These are phyloP conservation scores for Colletotrichum tofieldiae DNA, from an alignment of 2,329 filamentous ascomycete species.

Conservation along the genomic window DNA sequence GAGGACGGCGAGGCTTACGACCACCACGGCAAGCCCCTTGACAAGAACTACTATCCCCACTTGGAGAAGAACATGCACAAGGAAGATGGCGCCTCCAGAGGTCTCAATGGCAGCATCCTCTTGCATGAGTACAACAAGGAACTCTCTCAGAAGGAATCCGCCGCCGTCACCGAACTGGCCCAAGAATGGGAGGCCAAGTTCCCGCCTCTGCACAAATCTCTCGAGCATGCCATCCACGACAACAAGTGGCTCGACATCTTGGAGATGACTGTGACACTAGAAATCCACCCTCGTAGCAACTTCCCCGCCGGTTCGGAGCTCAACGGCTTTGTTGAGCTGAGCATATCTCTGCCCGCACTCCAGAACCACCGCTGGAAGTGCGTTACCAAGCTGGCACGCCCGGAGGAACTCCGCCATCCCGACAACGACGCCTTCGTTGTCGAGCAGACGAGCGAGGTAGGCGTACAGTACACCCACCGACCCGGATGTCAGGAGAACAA, in stretches of 20 bases:
- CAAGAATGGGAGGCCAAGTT: slow-evolving; percentile 73
- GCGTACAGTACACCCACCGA: slow-evolving; percentile 65
- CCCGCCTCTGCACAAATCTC: slow-evolving; percentile 68
- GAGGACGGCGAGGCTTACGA: slow-evolving; percentile 60
- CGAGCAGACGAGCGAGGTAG: slow-evolving; percentile 66
- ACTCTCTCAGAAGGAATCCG: slow-evolving; percentile 69
- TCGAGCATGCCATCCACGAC: slow-evolving; percentile 64
- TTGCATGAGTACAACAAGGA: slow-evolving; percentile 73
- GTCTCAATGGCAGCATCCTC: slow-evolving; percentile 65
- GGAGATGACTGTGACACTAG: slow-evolving; percentile 74
- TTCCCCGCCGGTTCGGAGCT: slow-evolving; percentile 74
- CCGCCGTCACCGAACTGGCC: slow-evolving; percentile 67
- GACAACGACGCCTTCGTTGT: slow-evolving; percentile 59
- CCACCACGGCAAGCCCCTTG: slow-evolving; percentile 60
- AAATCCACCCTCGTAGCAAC: slow-evolving; percentile 70
- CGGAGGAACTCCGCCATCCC: slow-evolving; percentile 64
- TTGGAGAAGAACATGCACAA: slow-evolving; percentile 69
- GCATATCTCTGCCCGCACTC: slow-evolving; percentile 67
- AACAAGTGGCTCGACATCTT: slow-evolving; percentile 71
- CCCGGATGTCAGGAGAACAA: slow-evolving; percentile 66
- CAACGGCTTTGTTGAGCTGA: slow-evolving; percentile 72
- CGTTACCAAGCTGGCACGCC: slow-evolving; percentile 71
- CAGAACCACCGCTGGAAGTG: slow-evolving; percentile 74
- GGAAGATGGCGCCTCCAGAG: slow-evolving; percentile 65
- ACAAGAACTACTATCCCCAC: slow-evolving; percentile 68